Evolutionary conservation across 805 yeast genomes (phyloP), one percentile per base, ranked within the genome.

Genomic region (Zygosaccharomyces siamensis): DNA sequence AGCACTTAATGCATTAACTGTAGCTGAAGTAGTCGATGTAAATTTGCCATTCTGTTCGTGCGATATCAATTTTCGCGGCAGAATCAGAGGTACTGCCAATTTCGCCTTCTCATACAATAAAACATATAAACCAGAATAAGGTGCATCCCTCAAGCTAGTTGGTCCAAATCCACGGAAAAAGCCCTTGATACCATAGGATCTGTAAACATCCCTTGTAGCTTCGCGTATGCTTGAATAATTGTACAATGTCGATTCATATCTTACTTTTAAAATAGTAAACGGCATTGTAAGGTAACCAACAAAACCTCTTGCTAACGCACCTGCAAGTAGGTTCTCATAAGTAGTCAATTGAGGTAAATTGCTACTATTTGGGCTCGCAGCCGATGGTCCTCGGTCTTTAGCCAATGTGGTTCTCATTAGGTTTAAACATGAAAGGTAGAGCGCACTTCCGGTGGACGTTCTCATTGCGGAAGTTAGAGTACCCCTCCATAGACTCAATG

Each of bases 271-370:
- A 3, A 93, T 81, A 0, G 99, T 93, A 7, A 93, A 77, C 0
- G 99, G 99, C 99, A 93, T 93, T 5, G 96, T 88, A 7, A 87
- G 53, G 53, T 83, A 77, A 1, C 99, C 99, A 1, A 89, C 95
- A 1, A 78, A 49, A 0, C 89, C 89, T 48, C 99, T 73, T 1
- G 95, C 83, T 2, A 82, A 58, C 38, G 87, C 86, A 3, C 99
- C 98, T 0, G 90, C 75, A 5, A 78, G 45, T 45, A 90, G 68
- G 63, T 93, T 93, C 51, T 83, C 89, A 28, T 70, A 57, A 54
- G 80, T 81, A 2, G 86, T 72, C 32, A 93, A 73, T 61, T 79
- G 82, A 3, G 98, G 98, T 47, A 92, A 70, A 23, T 47, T 14
- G 67, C 77, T 31, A 76, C 78, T 55, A 51, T 56, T 50, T 46